Conservation (phyloP, 345 rosid species). For the Hypericum androsaemum region DNA sequence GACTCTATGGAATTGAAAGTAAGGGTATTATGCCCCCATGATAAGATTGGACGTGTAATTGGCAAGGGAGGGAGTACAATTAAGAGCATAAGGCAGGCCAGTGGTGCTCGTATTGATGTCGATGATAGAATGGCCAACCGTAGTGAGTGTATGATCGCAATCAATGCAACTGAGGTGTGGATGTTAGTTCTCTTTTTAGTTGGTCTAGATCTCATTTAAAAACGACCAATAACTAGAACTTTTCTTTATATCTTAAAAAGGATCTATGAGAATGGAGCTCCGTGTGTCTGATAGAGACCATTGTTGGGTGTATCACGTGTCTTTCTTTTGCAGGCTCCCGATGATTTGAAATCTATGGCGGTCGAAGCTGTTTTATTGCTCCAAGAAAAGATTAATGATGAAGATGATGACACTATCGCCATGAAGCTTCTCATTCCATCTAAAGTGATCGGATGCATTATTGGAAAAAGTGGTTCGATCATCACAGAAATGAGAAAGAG, state of each 20-base stretch:
- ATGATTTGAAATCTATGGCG: constrained; percentile 88
- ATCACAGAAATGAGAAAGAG: constrained; percentile 83
- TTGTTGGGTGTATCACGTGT: not conserved
- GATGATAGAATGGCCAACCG: constrained; percentile 62
- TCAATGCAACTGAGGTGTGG: constrained; percentile 61
- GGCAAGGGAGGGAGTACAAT: constrained; percentile 91
- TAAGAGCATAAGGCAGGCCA: constrained; percentile 80
- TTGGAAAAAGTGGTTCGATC: constrained; percentile 88
- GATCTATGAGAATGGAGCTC: not conserved
- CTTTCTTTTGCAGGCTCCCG: constrained; percentile 43
- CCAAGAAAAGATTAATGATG: constrained; percentile 79
- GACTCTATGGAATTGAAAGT: constrained; percentile 57
- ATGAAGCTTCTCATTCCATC: constrained; percentile 78
- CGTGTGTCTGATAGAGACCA: not conserved
- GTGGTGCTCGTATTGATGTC: constrained; percentile 79
- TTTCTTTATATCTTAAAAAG: too few relatives aligned
- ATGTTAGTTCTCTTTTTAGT: not conserved
- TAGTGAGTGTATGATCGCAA: constrained; percentile 60
- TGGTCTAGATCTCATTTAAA: not conserved
- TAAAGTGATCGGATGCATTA: constrained; percentile 85
- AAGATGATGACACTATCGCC: constrained; percentile 45
- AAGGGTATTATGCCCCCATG: constrained; percentile 59
- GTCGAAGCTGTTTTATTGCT: constrained; percentile 88
- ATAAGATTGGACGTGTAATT: constrained; percentile 92
- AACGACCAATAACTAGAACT: too few relatives aligned